Percentiles rank a stretch among this genome's conserved stretches.
Conservation (phyloP, 1,139 yeast species). For the Saccharomycopsis hybrid region DNA sequence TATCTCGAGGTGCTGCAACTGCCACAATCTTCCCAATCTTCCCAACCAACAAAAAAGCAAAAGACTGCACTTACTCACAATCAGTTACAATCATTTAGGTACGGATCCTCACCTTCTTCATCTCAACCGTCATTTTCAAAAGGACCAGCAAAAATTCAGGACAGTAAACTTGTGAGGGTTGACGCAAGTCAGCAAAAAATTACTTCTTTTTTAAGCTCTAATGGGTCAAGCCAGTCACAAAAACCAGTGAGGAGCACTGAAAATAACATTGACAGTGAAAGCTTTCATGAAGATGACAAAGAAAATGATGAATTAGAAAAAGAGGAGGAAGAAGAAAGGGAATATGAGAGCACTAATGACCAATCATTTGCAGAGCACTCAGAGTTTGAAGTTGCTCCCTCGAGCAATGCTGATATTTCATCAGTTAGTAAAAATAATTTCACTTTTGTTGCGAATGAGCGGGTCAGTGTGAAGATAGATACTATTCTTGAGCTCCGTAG, state of each 20-base stretch:
- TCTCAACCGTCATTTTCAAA: no score
- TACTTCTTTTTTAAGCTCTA: conserved; percentile 35
- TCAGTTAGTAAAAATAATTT: conserved; percentile 2
- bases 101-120: neutral
- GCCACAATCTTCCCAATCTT: neutral
- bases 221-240: neutral
- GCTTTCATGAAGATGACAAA: no score
- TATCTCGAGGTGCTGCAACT: neutral
- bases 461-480: conserved; percentile 41
- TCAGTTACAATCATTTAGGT: neutral
- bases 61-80: conserved; percentile 6
- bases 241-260: neutral
- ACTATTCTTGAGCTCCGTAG: conserved; percentile 52
- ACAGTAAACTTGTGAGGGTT: conserved; percentile 48
- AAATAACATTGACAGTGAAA: neutral
- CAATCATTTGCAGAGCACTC: neutral
- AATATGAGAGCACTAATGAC: neutral
- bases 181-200: conserved; percentile 64
- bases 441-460: conserved; percentile 24
- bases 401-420: neutral
- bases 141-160: conserved; percentile 34
- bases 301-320: neutral
- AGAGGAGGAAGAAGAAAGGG: neutral
- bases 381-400: neutral
- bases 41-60: conserved; percentile 6